These are phyloP conservation scores for Tetrapyrgos nigripes DNA, from an alignment of 1,284 basidiomycete genomes.

Conservation along the genomic window DNA sequence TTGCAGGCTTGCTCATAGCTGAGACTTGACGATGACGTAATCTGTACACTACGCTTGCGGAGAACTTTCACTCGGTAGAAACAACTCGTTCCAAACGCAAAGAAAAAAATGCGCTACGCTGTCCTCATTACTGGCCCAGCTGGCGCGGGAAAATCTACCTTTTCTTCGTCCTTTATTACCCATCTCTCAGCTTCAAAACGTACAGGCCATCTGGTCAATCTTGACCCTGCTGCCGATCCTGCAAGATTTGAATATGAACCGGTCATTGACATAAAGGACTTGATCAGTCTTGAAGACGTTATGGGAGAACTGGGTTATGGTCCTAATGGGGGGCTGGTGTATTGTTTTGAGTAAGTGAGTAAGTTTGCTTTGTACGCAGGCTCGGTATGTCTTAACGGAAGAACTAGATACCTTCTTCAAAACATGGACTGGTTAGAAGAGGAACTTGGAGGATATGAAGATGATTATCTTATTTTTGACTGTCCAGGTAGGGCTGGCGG, in stretches of 20 bases:
- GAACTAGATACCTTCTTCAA: conserved; percentile 86
- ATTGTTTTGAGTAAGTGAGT: conserved; percentile 98
- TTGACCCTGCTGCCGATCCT: conserved; percentile 93
- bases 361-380: conserved; percentile 19
- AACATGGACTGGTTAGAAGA: conserved; percentile 99
- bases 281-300: conserved; percentile 94
- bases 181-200: conserved; percentile 89
- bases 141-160: conserved; percentile 97
- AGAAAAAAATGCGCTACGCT: conserved; percentile 93
- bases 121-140: conserved; percentile 92
- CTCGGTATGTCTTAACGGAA: conserved; percentile 6
- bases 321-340: conserved; percentile 96
- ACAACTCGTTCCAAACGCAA: no score
- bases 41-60: no score
- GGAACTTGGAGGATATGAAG: conserved; percentile 92
- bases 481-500: no score
- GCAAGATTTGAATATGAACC: conserved; percentile 93
- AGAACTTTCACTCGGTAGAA: no score
- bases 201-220: conserved; percentile 93
- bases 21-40: neutral
- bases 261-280: conserved; percentile 92
- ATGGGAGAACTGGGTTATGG: conserved; percentile 97
- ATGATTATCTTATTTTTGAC: conserved; percentile 98
- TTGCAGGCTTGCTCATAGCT: conserved; percentile 51
- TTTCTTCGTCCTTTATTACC: conserved; percentile 88